A percentile compares a stretch with the other conserved stretches of the same genome.
Evolutionary conservation across 2,329 filamentous ascomycete species (phyloP).

Genomic region (Ceratocystis papillata): DNA sequence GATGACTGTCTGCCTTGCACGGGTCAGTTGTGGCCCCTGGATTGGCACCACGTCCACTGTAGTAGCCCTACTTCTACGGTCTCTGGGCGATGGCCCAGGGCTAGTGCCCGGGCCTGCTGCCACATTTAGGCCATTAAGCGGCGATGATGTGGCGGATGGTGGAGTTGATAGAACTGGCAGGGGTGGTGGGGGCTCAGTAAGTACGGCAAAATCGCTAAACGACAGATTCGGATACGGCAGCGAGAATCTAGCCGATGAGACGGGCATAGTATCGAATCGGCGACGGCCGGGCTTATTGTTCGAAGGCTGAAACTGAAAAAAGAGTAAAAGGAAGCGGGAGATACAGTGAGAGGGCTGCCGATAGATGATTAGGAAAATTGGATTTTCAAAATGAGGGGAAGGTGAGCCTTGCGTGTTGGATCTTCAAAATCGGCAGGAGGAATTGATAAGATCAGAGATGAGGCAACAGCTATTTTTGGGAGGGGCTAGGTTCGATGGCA

Average conservation of each 20-base stretch:
- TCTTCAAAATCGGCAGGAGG: background rate
- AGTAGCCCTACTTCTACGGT: conserved; percentile 18
- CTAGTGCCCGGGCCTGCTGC: background rate
- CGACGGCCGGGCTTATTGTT: background rate
- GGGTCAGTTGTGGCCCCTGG: conserved; percentile 21
- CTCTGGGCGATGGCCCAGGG: conserved; percentile 11
- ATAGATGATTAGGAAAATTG: background rate
- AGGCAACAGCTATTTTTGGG: background rate
- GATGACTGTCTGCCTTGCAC: conserved; percentile 22
- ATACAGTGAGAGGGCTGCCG: background rate
- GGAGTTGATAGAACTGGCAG: conserved; percentile 14
- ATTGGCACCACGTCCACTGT: conserved; percentile 21
- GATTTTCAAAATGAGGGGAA: background rate
- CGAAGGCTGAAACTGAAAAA: background rate
- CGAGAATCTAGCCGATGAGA: conserved; percentile 27
- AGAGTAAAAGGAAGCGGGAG: background rate
- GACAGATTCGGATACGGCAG: conserved; percentile 32
- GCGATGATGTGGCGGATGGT: conserved; percentile 13
- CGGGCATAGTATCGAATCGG: conserved; percentile 15
- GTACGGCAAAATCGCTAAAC: conserved; percentile 29
- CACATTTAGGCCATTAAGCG: conserved; percentile 3
- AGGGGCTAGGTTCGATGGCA: background rate
- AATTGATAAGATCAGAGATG: background rate
- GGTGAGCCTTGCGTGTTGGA: background rate
- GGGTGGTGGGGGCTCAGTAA: conserved; percentile 20